Base-by-base conservation (phyloP, 106 monocot species). In the Hemerocallis citrina region DNA sequence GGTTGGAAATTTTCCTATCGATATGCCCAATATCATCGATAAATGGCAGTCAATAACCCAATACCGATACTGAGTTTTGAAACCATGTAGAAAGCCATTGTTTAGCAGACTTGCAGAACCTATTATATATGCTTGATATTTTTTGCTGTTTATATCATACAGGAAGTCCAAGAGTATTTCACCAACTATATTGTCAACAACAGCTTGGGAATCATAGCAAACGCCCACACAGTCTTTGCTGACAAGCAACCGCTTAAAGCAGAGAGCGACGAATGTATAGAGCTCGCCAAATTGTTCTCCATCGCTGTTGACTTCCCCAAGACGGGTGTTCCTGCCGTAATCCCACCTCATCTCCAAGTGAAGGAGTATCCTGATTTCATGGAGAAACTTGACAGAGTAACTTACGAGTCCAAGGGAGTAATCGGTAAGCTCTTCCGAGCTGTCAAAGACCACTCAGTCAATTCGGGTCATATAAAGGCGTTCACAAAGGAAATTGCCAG, bases 251-350 rank as follows among this genome's bases (percentile, higher is more conserved):
- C 25, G 1, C 17, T 48, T 12, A 83, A 63, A 41, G 89, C 93
- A 3, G 57, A 65, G 31, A 85, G 93, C 33, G 16, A 23, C 0
- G 12, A 32, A 1, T 94, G 93, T 34, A 28, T 85, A 16, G 66
- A 78, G 56, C 82, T 94, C 1, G 89, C 93, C 3, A 64, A 55
- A 20, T 72, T 94, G 14, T 89, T 89, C 63, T 94, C 93, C 4
- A 74, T 85, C 27, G 89, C 93, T 11, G 93, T 94, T 2, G 93
- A 94, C 67, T 94, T 94, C 68, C 85, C 89, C 9, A 93, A 93
- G 48, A 93, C 93, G 1, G 93, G 93, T 23, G 76, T 83, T 15
- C 77, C 89, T 6, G 93, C 93, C 13, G 75, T 40, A 54, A 86
- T 89, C 59, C 89, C 89, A 6, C 74, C 21, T 12, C 24, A 75